phyloP scores from a whole-genome alignment of 2,329 filamentous ascomycete genomes.

The Alternaria hordeiaustralica region DNA sequence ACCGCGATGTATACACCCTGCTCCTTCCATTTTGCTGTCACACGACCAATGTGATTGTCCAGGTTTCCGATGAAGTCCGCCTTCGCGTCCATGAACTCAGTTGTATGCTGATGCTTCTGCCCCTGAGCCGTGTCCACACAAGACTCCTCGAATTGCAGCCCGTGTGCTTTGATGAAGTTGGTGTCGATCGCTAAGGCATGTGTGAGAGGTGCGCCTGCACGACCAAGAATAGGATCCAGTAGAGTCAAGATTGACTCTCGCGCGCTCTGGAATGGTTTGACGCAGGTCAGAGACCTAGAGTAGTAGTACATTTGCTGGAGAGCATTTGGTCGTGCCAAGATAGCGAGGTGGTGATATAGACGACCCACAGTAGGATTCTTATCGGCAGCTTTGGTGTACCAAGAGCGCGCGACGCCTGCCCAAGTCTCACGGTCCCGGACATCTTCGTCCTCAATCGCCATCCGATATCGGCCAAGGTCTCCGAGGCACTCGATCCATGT shows the following conservation, averaged over 20 bases:
- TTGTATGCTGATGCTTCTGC: constrained; percentile 15
- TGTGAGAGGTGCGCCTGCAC: constrained; percentile 35
- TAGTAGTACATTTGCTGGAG: constrained; percentile 78
- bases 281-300: constrained; percentile 71
- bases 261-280: constrained; percentile 70
- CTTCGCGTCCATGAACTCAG: constrained; percentile 56
- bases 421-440: constrained; percentile 77
- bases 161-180: constrained; percentile 69
- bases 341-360: constrained; percentile 87
- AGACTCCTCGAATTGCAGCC: constrained; percentile 65
- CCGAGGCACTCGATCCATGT: constrained; percentile 95
- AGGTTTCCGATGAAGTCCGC: constrained; percentile 62
- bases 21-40: constrained; percentile 61
- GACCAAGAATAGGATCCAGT: constrained; percentile 61
- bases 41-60: constrained; percentile 63
- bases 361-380: constrained; percentile 76
- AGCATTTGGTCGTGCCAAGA: constrained; percentile 72
- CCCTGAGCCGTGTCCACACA: constrained; percentile 22
- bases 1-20: constrained; percentile 66
- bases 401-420: constrained; percentile 79
- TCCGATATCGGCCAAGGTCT: constrained; percentile 82
- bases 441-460: constrained; percentile 90
- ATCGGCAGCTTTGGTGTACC: constrained; percentile 82
- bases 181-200: constrained; percentile 59
- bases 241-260: constrained; percentile 73